Base-by-base conservation (phyloP, 192 early-diverging fungal genomes). In the Backusella parvicylindrica region DNA sequence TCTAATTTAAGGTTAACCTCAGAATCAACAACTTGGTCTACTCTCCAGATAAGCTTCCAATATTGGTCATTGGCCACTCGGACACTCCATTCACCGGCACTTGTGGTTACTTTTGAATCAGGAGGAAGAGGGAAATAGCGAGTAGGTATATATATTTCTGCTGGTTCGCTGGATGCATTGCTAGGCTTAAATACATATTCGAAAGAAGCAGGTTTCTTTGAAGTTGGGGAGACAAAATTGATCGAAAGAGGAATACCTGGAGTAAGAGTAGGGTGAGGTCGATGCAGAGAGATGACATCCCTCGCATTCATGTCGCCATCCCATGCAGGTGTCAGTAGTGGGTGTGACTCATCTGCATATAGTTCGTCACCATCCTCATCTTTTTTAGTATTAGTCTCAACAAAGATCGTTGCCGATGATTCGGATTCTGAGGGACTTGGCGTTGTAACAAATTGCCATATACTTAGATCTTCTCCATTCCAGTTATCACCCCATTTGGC, bases 381-480 rank as follows among this genome's bases (percentile, higher is more conserved):
- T 33, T 60, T 26, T 60, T 60, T 60, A 28, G 53, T 60, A 12
- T 13, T 60, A 28, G 53, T 15, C 13, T 60, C 36, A 64, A n/a
- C 31, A 32, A 32, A 23, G 0, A 32, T 64, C 35, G 26, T 33
- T 16, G 5, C 15, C 32, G 50, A 73, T 49, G 26, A 73, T 23
- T 60, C 21, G n/a, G 38, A 47, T 56, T 73, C 28, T 33, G 47
- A 32, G 2, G 50, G 12, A 23, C 12, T 33, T 36, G 60, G 21
- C 5, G 50, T 2, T 47, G 23, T 15, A 12, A 26, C 67, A 6
- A 21, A 16, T 32, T 78, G 81, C 74, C 73, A 88, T 2, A 88
- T 60, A 65, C 80, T 82, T 11, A 88, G 64, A 67, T 88, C 87
- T 47, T 88, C 87, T 3, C 87, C 87, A 67, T 85, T 84, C 87